These are phyloP conservation scores for Leccinum subtestaceum DNA, from an alignment of 768 basidiomycete species.

Conservation along the genomic window DNA sequence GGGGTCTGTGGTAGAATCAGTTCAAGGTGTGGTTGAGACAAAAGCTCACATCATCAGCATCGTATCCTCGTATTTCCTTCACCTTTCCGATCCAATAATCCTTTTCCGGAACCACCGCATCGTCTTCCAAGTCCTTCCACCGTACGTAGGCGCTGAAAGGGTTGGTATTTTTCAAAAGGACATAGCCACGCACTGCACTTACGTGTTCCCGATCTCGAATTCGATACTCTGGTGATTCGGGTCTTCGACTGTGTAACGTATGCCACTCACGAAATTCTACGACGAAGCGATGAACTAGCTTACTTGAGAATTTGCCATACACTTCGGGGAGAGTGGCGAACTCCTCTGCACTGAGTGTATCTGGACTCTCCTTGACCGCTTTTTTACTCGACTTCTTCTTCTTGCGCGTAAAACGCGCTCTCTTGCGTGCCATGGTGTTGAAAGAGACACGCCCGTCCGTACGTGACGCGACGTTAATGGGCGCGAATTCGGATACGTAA, in stretches of 20 bases:
- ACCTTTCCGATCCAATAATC: conserved; percentile 55
- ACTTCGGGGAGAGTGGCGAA: conserved; percentile 9
- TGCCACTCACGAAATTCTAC: neutral
- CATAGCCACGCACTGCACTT: neutral
- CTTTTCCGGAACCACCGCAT: conserved; percentile 23
- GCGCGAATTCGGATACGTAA: conserved; percentile 25
- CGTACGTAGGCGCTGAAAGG: conserved; percentile 35
- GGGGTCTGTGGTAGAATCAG: neutral
- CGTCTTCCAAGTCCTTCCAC: conserved; percentile 1
- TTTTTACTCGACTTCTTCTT: conserved; percentile 12
- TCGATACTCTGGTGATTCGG: conserved; percentile 8
- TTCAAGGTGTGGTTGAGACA: neutral
- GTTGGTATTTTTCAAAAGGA: neutral
- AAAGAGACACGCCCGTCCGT: conserved; percentile 13
- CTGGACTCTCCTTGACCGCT: neutral
- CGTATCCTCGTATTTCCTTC: conserved; percentile 39
- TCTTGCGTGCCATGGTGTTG: conserved; percentile 27
- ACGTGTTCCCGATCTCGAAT: conserved; percentile 39
- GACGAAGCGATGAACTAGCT: neutral
- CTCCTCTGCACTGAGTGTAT: conserved; percentile 9
- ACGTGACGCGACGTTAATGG: conserved; percentile 28
- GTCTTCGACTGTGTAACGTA: conserved; percentile 14
- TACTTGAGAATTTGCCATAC: conserved; percentile 21
- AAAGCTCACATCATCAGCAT: conserved; percentile 30
- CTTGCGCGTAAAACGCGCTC: conserved; percentile 14